Percentiles rank a stretch among this genome's conserved stretches.
Evolutionary conservation across 805 yeast species (phyloP).

Genomic region (Candida schatavii): DNA sequence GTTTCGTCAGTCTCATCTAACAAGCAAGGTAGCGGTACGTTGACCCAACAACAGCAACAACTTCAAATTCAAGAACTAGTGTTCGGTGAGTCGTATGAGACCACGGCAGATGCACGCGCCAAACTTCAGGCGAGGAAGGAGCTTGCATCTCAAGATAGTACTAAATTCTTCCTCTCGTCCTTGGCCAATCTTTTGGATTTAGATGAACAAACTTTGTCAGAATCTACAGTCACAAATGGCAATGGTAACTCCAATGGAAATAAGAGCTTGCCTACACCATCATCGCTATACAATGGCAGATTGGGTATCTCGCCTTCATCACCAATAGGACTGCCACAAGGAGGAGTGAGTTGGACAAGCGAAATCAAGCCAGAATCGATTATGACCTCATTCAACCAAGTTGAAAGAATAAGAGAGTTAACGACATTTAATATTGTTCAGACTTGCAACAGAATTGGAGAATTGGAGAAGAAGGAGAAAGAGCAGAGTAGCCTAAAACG

Average conservation of each 20-base stretch:
- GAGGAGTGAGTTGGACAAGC: conserved; percentile 37
- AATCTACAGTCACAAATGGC: conserved; percentile 15
- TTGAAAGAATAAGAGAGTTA: conserved; percentile 35
- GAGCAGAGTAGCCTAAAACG: conserved; percentile 14
- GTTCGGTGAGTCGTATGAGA: conserved; percentile 24
- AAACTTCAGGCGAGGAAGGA: conserved; percentile 46
- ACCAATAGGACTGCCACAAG: conserved; percentile 18
- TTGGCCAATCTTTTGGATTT: conserved; percentile 49
- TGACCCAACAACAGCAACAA: conserved; percentile 12
- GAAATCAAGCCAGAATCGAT: conserved; percentile 46
- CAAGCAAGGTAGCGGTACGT: conserved; percentile 1
- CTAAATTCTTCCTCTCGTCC: conserved; percentile 48
- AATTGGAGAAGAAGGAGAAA: conserved; percentile 6
- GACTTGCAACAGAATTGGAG: conserved; percentile 17
- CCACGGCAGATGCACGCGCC: conserved; percentile 30
- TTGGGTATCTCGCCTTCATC: conserved; percentile 35
- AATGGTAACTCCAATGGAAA: conserved; percentile 9
- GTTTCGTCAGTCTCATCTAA: conserved; percentile 4
- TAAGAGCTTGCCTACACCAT: conserved; percentile 14
- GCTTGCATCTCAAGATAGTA: conserved; percentile 44
- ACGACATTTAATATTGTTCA: conserved; percentile 24
- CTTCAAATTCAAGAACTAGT: conserved; percentile 8
- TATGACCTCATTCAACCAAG: conserved; percentile 45
- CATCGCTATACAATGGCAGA: conserved; percentile 7
- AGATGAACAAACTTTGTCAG: conserved; percentile 32